Conservation (phyloP, 2,329 filamentous ascomycete species). For the Knoxdaviesia proteae region DNA sequence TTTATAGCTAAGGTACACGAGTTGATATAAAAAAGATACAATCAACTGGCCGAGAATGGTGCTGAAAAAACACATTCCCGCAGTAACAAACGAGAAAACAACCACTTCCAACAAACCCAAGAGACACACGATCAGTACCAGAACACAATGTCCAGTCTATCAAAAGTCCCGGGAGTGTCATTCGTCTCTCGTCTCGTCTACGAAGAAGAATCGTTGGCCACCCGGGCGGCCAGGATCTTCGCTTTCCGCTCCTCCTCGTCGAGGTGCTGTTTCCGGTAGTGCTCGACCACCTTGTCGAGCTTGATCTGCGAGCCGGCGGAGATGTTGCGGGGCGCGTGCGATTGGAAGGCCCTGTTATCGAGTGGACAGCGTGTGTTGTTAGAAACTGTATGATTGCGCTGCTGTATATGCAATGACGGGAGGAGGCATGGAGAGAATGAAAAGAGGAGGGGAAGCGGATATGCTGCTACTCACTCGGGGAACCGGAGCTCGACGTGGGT, state of each 20-base stretch:
- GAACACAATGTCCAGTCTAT: no score
- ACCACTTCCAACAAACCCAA: no score
- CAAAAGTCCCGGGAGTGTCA: no score
- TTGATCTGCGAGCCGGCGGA: constrained; percentile 32
- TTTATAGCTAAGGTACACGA: no score
- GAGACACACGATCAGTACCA: no score
- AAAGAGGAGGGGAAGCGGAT: not conserved
- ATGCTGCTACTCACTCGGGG: constrained; percentile 28
- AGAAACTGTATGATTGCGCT: not conserved
- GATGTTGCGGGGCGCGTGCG: constrained; percentile 29
- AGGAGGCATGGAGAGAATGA: not conserved
- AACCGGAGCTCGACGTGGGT: constrained; percentile 29
- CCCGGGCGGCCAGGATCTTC: constrained; percentile 22
- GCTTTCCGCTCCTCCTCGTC: constrained; percentile 34
- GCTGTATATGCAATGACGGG: not conserved
- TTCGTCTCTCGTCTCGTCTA: no score
- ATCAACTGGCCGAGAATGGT: no score
- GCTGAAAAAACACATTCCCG: no score
- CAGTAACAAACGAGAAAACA: no score
- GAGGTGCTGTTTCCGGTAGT: constrained; percentile 32
- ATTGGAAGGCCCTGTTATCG: constrained; percentile 22
- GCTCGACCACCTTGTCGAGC: constrained; percentile 33
- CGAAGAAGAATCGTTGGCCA: not conserved
- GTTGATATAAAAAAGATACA: no score
- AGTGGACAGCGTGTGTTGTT: not conserved